Evolutionary conservation across 1,284 basidiomycete species (phyloP).

Genomic region (Trametes versicolor): DNA sequence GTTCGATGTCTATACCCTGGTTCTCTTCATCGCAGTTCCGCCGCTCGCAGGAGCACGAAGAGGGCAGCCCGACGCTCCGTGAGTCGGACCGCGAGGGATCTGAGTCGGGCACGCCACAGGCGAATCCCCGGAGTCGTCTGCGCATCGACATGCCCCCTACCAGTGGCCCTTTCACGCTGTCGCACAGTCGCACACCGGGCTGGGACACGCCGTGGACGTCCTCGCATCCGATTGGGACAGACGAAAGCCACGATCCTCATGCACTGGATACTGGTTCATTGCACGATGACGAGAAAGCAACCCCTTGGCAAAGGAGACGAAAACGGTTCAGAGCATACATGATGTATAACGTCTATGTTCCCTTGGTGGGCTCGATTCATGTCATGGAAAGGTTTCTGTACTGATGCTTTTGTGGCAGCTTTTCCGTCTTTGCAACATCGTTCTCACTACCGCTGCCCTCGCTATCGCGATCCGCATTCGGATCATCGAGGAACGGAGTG

Average conservation of each 20-base stretch:
- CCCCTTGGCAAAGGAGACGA: slow-evolving; percentile 55
- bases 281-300: slow-evolving; percentile 48
- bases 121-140: slow-evolving; percentile 38
- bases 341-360: slow-evolving; percentile 77
- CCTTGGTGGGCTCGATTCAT: slow-evolving; percentile 61
- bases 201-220: slow-evolving; percentile 77
- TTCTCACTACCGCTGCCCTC: slow-evolving; percentile 83
- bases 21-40: slow-evolving; percentile 40
- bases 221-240: slow-evolving; percentile 44
- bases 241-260: slow-evolving; percentile 7
- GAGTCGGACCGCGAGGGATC: slow-evolving; percentile 21
- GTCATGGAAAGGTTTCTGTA: slow-evolving; percentile 10
- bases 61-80: slow-evolving; percentile 31
- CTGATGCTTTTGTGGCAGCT: slow-evolving; percentile 58
- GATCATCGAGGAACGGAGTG: slow-evolving; percentile 58
- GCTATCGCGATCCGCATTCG: slow-evolving; percentile 85
- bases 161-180: slow-evolving; percentile 57
- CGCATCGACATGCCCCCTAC: slow-evolving; percentile 53
- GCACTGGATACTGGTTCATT: slow-evolving; percentile 40
- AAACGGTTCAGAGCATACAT: slow-evolving; percentile 72
- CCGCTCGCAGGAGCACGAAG: slow-evolving; percentile 40
- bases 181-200: slow-evolving; percentile 67
- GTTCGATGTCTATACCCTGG: slow-evolving; percentile 45
- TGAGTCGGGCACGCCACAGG: slow-evolving; percentile 28
- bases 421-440: slow-evolving; percentile 86